Percentiles rank a stretch among this genome's conserved stretches.
These are phyloP conservation scores for Basipetospora chlamydospora DNA, from an alignment of 2,329 filamentous ascomycete genomes.

Conservation along the genomic window DNA sequence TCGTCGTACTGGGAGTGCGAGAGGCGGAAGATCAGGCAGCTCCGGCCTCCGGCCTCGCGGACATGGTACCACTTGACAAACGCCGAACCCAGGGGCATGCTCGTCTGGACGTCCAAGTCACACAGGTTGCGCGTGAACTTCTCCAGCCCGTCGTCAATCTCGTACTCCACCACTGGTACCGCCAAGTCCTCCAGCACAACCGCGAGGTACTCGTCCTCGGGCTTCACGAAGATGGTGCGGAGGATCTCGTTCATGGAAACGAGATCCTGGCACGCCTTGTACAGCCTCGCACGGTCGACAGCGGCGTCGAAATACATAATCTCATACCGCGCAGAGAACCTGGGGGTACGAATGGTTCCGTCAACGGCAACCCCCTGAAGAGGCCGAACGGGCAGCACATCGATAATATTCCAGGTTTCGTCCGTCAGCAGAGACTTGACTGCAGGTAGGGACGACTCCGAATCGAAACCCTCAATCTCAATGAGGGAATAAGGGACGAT, in stretches of 20 bases:
- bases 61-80: conserved; percentile 47
- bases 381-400: conserved; percentile 43
- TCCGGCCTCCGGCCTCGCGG: conserved; percentile 17
- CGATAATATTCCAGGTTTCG: conserved; percentile 32
- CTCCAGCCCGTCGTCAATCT: conserved; percentile 34
- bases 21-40: conserved; percentile 42
- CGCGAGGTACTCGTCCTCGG: conserved; percentile 33
- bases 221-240: conserved; percentile 45
- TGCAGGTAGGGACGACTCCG: conserved; percentile 19
- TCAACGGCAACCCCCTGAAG: conserved; percentile 44
- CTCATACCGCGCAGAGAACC: conserved; percentile 50
- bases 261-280: conserved; percentile 36
- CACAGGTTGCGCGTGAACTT: conserved; percentile 38
- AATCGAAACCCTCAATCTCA: conserved; percentile 20
- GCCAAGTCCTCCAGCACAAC: conserved; percentile 42
- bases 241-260: conserved; percentile 49
- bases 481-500: conserved; percentile 38
- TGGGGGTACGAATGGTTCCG: conserved; percentile 40
- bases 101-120: conserved; percentile 37
- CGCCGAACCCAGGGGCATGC: conserved; percentile 41
- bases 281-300: conserved; percentile 33
- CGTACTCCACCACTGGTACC: conserved; percentile 34
- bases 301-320: conserved; percentile 43
- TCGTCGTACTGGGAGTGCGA: conserved; percentile 59
- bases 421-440: conserved; percentile 26